Base-by-base conservation (phyloP, 1,284 basidiomycete species). In the Boletus nobilissimus region DNA sequence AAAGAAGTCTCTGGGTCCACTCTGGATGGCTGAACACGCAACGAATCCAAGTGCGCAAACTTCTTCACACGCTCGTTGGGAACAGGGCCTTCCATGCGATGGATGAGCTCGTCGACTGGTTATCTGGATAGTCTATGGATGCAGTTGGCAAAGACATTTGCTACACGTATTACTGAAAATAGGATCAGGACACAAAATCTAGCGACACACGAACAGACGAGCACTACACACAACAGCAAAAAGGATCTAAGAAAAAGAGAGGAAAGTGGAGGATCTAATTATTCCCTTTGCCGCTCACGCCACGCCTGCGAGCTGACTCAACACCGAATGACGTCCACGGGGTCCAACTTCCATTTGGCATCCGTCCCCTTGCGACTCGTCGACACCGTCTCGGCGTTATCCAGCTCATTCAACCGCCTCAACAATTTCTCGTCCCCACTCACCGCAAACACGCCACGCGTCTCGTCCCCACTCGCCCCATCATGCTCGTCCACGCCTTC, bases 371-470 rank as follows among this genome's bases (percentile, higher is more conserved):
- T 92, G 43, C 88, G 88, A 76, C 92, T 90, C 70, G 93, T 93
- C 76, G 91, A 92, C 76, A 91, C 91, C 75, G 94, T 96, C 88
- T 95, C 93, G 36, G 92, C 90, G 67, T 89, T 88, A 74, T 94
- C 93, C 78, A 95, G 86, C 82, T 95, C 94, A 81, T 94, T 94
- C 86, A 95, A 82, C 80, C 94, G 86, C 77, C 92, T 89, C 85
- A 96, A 85, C 80, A 96, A 81, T 86, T 93, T 94, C 88, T 96
- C 94, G 84, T 96, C 95, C 65, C 90, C 89, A 70, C 94, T 92
- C 38, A 96, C 84, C 7, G 92, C 93, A 67, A 95, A 86, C 71
- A 95, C 88, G 75, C 94, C 93, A 79, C 93, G 91, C 70, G 90
- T 85, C 66, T 91, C 91, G 64, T 87, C 82, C 16, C 79, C 83